Conservation (phyloP, 2,329 filamentous ascomycete species). For the Fusarium pseudocircinatum region DNA sequence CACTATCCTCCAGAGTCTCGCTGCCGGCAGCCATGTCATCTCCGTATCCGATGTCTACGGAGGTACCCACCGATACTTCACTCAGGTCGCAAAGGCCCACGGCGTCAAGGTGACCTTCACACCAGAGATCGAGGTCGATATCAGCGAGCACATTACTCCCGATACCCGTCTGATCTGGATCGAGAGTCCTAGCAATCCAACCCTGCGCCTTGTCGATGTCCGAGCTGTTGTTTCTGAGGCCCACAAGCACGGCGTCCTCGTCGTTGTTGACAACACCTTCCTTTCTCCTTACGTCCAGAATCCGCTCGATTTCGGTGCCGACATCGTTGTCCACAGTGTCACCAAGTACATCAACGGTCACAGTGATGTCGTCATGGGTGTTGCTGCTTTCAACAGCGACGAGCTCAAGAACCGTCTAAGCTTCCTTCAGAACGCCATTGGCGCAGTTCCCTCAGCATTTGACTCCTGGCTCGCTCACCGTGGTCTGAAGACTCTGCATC, state of each 20-base stretch:
- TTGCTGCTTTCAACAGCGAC: conserved; percentile 92
- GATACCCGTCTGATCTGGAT: conserved; percentile 98
- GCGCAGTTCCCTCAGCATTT: conserved; percentile 92
- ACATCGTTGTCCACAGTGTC: conserved; percentile 96
- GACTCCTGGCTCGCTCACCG: conserved; percentile 98
- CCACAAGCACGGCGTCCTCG: conserved; percentile 87
- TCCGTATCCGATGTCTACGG: conserved; percentile 98
- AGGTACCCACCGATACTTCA: conserved; percentile 98
- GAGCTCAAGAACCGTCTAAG: conserved; percentile 78
- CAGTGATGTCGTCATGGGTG: conserved; percentile 96
- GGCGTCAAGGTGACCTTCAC: conserved; percentile 96
- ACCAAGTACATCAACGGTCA: conserved; percentile 99
- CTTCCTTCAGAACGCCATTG: conserved; percentile 98
- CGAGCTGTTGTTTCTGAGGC: conserved; percentile 83
- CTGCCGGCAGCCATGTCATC: conserved; percentile 90
- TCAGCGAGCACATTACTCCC: conserved; percentile 83
- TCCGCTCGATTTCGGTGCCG: conserved; percentile 91
- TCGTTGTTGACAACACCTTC: conserved; percentile 99
- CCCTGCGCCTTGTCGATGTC: conserved; percentile 92
- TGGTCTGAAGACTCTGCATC: conserved; percentile 94
- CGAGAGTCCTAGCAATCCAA: conserved; percentile 92
- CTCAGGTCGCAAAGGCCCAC: conserved; percentile 93
- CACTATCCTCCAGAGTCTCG: conserved; percentile 90
- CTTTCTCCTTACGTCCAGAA: conserved; percentile 97
- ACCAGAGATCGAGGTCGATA: conserved; percentile 88